Conservation (phyloP, 2,329 filamentous ascomycete species). For the Alternaria sp. region DNA sequence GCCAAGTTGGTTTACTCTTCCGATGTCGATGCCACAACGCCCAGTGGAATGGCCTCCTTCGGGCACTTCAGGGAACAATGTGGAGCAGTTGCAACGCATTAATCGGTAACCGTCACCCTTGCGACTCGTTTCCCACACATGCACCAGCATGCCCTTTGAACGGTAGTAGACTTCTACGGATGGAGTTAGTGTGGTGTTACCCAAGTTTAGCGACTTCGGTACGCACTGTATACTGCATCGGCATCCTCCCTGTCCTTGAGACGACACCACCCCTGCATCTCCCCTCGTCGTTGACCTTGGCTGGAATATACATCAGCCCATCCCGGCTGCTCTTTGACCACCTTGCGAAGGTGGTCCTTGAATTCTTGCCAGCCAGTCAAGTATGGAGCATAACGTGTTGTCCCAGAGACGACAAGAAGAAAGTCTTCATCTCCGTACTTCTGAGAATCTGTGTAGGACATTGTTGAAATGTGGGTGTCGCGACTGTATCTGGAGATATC, state of each 20-base stretch:
- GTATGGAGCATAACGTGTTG: conserved; percentile 33
- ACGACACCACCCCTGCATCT: conserved; percentile 46
- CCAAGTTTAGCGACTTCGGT: background rate
- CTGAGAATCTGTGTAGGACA: conserved; percentile 20
- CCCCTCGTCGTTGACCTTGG: conserved; percentile 32
- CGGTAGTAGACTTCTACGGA: conserved; percentile 28
- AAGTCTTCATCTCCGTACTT: conserved; percentile 37
- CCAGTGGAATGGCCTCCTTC: conserved; percentile 36
- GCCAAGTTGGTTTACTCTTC: conserved; percentile 32
- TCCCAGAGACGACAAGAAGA: conserved; percentile 38
- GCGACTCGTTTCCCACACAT: conserved; percentile 42
- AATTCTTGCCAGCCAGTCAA: conserved; percentile 46
- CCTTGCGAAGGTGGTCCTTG: conserved; percentile 46
- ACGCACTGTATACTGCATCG: conserved; percentile 42
- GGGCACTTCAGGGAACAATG: conserved; percentile 30
- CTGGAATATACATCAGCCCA: conserved; percentile 45
- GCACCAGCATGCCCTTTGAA: conserved; percentile 36
- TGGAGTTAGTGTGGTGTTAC: conserved; percentile 3
- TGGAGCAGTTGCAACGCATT: conserved; percentile 45
- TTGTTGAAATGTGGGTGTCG: background rate
- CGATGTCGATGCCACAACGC: conserved; percentile 40
- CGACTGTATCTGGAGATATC: background rate
- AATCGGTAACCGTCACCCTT: conserved; percentile 35
- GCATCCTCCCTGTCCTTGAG: conserved; percentile 45
- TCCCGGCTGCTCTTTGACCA: conserved; percentile 45